phyloP scores from a whole-genome alignment of 179 eudicot species.

The Gypsophila paniculata region DNA sequence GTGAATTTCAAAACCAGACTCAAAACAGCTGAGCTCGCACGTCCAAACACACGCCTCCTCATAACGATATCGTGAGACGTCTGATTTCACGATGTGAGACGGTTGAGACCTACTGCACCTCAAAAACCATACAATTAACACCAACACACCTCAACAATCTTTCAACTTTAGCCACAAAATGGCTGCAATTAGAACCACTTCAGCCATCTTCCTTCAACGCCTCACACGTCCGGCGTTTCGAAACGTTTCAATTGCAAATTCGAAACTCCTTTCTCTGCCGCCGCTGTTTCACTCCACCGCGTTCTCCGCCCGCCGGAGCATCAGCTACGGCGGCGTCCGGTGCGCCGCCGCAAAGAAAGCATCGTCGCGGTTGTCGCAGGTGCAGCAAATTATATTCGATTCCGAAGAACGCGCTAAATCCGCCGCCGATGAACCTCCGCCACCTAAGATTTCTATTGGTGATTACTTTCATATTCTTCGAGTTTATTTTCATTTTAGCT shows the following conservation, averaged over 20 bases:
- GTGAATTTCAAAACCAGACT: too few relatives aligned
- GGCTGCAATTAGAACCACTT: slow-evolving; percentile 35
- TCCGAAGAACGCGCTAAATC: slow-evolving; percentile 65
- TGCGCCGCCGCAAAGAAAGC: slow-evolving; percentile 53
- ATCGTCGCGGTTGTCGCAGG: slow-evolving; percentile 65
- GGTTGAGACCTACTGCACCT: too few relatives aligned
- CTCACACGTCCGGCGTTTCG: slow-evolving; percentile 33
- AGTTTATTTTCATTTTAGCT: background rate
- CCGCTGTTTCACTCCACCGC: background rate
- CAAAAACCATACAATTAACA: background rate
- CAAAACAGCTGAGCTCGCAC: too few relatives aligned
- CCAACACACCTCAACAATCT: background rate
- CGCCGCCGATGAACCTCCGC: slow-evolving; percentile 60
- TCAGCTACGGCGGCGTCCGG: slow-evolving; percentile 37
- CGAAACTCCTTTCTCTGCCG: slow-evolving; percentile 17
- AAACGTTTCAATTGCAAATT: background rate
- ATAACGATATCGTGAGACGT: too few relatives aligned
- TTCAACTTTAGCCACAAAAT: background rate
- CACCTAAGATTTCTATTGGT: slow-evolving; percentile 68
- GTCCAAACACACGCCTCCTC: too few relatives aligned
- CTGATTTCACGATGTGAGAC: too few relatives aligned
- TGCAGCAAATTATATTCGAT: slow-evolving; percentile 54
- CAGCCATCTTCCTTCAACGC: slow-evolving; percentile 31
- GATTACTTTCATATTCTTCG: background rate
- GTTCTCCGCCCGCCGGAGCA: slow-evolving; percentile 27